phyloP scores from a whole-genome alignment of 441 rosid species.

The Theobroma grandiflorum region DNA sequence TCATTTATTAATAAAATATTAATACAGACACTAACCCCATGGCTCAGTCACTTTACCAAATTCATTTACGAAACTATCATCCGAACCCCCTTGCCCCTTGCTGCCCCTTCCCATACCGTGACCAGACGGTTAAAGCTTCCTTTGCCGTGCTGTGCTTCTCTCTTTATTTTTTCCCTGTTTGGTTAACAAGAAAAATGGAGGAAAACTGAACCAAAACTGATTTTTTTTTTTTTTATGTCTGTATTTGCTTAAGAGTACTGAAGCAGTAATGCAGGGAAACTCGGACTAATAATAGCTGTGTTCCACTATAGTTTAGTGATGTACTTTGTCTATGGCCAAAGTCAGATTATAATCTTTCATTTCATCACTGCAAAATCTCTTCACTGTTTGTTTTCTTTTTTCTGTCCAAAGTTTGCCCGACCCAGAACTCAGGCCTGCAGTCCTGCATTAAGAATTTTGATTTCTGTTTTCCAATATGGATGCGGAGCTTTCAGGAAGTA shows the following conservation, averaged over 20 bases:
- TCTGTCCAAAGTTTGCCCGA: neutral
- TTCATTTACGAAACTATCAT: no score
- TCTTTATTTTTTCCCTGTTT: no score
- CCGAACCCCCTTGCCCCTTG: no score
- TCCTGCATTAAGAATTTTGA: neutral
- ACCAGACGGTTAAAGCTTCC: no score
- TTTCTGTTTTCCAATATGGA: neutral
- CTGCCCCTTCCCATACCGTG: no score
- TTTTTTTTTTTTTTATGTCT: neutral
- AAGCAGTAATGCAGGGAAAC: neutral
- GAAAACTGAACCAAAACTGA: no score
- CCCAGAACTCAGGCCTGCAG: neutral
- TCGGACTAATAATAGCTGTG: neutral
- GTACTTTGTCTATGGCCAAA: neutral
- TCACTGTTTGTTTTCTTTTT: neutral
- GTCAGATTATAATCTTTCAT: neutral
- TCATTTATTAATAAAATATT: no score
- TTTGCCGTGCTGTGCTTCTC: no score
- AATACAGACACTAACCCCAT: no score
- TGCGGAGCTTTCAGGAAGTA: neutral
- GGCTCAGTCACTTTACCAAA: no score
- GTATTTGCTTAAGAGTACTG: neutral
- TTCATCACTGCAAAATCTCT: neutral
- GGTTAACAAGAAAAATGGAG: no score
- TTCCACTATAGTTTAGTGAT: neutral